Conservation (phyloP, 2,329 filamentous ascomycete genomes). For the Didymella exigua region DNA sequence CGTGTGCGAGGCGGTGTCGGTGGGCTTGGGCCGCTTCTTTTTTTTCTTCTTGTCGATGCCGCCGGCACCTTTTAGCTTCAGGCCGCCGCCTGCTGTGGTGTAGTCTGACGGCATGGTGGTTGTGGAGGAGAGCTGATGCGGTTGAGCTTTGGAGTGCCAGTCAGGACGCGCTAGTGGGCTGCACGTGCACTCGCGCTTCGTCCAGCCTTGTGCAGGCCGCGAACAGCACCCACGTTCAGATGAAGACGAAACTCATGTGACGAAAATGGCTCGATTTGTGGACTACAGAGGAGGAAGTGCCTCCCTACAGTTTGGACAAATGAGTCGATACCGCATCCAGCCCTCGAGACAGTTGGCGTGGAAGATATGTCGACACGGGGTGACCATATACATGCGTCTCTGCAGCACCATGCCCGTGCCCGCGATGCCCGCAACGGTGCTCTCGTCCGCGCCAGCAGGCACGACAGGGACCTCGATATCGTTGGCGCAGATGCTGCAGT, state of each 20-base stretch:
- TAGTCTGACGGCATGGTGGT: conserved; percentile 74
- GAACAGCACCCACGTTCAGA: no score
- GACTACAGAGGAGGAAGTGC: conserved; percentile 82
- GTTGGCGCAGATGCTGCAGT: conserved; percentile 96
- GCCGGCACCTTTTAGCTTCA: conserved; percentile 83
- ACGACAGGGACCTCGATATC: conserved; percentile 87
- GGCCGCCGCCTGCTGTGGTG: conserved; percentile 68
- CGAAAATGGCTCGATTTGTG: no score
- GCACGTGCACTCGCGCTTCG: background rate
- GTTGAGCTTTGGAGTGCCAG: background rate
- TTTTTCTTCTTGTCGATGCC: conserved; percentile 71
- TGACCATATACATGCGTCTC: conserved; percentile 91
- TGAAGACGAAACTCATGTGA: no score
- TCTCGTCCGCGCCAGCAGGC: conserved; percentile 50
- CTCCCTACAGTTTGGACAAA: conserved; percentile 95
- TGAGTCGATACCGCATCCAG: conserved; percentile 91
- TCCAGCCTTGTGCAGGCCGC: no score
- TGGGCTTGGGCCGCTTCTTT: conserved; percentile 51
- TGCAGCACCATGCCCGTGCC: conserved; percentile 69
- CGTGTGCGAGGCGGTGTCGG: conserved; percentile 20
- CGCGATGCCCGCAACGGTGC: conserved; percentile 34
- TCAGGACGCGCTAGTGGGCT: background rate
- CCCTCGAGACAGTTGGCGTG: conserved; percentile 90
- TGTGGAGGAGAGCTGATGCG: background rate
- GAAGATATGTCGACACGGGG: conserved; percentile 94